These are phyloP conservation scores for Aquilaria yunnanensis DNA, from an alignment of 345 rosid genomes.

Conservation along the genomic window DNA sequence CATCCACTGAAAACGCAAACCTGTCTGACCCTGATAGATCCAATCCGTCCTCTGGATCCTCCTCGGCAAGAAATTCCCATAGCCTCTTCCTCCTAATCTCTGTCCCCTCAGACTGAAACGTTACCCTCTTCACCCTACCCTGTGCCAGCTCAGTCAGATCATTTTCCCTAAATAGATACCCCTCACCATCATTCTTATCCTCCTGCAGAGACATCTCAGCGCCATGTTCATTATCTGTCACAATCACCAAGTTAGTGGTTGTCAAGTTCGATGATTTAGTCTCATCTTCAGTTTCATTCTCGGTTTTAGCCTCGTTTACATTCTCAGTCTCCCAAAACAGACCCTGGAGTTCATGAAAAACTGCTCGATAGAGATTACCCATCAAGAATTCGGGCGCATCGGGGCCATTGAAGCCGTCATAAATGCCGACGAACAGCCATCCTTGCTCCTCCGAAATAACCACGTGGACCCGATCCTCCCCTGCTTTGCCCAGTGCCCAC, in stretches of 20 bases:
- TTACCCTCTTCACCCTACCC: conserved; percentile 43
- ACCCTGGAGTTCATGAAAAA: conserved; percentile 75
- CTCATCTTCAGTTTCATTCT: conserved; percentile 18
- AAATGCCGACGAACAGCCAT: conserved; percentile 94
- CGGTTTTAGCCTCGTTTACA: conserved; percentile 19
- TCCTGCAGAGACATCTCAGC: conserved; percentile 19
- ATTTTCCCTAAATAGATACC: conserved; percentile 14
- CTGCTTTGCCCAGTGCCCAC: conserved; percentile 98
- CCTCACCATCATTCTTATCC: conserved; percentile 11
- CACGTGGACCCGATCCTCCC: conserved; percentile 95
- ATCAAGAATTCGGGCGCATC: conserved; percentile 97
- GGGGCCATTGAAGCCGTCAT: conserved; percentile 97
- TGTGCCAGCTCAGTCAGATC: conserved; percentile 15
- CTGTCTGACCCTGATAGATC: conserved; percentile 95
- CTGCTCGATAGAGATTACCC: conserved; percentile 95
- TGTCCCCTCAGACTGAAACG: conserved; percentile 50
- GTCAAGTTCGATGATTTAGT: conserved; percentile 9
- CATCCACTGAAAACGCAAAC: conserved; percentile 89
- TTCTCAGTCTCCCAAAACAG: conserved; percentile 84
- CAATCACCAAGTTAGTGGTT: conserved; percentile 11
- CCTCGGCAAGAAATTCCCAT: conserved; percentile 87
- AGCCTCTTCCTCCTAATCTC: conserved; percentile 48
- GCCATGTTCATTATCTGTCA: conserved; percentile 18
- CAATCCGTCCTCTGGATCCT: conserved; percentile 76
- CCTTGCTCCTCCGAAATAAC: conserved; percentile 98